Conservation (phyloP, 1,284 basidiomycete species). For the Austropuccinia psidii region DNA sequence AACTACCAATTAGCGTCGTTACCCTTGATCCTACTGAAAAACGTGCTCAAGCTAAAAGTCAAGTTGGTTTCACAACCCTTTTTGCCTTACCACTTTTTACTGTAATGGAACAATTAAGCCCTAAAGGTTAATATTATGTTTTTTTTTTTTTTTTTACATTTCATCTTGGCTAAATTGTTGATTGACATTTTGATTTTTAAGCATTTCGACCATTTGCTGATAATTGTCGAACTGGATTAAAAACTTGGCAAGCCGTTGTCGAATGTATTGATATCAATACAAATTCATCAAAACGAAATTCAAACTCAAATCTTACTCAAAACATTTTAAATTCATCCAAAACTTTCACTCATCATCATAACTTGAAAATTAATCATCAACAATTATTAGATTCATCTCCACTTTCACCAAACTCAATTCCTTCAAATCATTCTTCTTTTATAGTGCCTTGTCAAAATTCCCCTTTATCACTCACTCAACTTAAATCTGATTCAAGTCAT, state of each 20-base stretch:
- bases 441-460: too few species aligned
- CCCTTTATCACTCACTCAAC: too few species aligned
- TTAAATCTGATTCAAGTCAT: too few species aligned
- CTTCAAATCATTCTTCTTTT: too few species aligned
- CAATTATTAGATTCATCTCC: too few species aligned
- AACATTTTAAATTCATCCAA: too few species aligned
- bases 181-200: not conserved
- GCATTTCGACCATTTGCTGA: slow-evolving; percentile 29
- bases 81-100: slow-evolving; percentile 77
- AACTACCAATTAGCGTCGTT: slow-evolving; percentile 63
- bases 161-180: too few species aligned
- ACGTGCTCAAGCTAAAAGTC: slow-evolving; percentile 66
- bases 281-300: too few species aligned
- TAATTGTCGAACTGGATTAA: slow-evolving; percentile 14
- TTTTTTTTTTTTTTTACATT: not conserved
- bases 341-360: too few species aligned
- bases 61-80: slow-evolving; percentile 77
- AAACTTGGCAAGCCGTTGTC: slow-evolving; percentile 30
- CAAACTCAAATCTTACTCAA: too few species aligned
- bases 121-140: not conserved
- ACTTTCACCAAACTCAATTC: too few species aligned
- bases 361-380: too few species aligned
- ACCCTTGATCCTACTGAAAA: slow-evolving; percentile 46
- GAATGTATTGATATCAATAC: slow-evolving; percentile 4
- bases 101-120: slow-evolving; percentile 51